Percentiles rank a stretch among this genome's conserved stretches.
Evolutionary conservation across 1,284 basidiomycete genomes (phyloP).

Genomic region (Exobasidium rhododendri): DNA sequence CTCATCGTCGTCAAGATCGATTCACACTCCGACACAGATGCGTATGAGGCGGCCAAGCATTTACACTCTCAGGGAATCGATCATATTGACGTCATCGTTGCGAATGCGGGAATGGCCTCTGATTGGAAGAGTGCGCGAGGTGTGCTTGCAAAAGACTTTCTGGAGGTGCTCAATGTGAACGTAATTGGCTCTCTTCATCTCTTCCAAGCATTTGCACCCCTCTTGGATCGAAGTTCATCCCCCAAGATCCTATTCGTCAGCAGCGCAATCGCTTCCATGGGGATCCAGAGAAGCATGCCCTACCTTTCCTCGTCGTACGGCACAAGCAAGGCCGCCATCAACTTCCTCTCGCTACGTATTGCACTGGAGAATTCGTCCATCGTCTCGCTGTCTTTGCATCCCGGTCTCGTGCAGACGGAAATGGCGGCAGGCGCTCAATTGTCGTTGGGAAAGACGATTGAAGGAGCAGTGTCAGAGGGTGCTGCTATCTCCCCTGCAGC

Average conservation of each 20-base stretch:
- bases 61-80: background rate
- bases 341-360: conserved; percentile 2
- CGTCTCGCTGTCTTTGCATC: background rate
- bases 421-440: background rate
- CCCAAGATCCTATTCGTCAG: conserved; percentile 1
- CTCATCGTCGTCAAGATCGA: background rate
- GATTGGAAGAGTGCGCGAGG: background rate
- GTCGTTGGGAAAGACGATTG: background rate
- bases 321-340: conserved; percentile 1
- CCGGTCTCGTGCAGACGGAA: background rate
- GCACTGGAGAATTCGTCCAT: background rate
- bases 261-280: conserved; percentile 1
- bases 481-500: background rate
- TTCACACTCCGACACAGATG: background rate
- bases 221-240: background rate
- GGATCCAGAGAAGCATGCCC: background rate
- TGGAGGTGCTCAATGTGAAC: background rate
- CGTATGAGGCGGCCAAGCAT: background rate
- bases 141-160: background rate
- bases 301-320: background rate
- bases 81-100: conserved; percentile 1
- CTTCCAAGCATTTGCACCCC: background rate
- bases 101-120: background rate
- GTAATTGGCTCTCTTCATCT: background rate
- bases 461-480: background rate